These are phyloP conservation scores for Debaryomyces robertsiae DNA, from an alignment of 1,139 yeast genomes.

Conservation along the genomic window DNA sequence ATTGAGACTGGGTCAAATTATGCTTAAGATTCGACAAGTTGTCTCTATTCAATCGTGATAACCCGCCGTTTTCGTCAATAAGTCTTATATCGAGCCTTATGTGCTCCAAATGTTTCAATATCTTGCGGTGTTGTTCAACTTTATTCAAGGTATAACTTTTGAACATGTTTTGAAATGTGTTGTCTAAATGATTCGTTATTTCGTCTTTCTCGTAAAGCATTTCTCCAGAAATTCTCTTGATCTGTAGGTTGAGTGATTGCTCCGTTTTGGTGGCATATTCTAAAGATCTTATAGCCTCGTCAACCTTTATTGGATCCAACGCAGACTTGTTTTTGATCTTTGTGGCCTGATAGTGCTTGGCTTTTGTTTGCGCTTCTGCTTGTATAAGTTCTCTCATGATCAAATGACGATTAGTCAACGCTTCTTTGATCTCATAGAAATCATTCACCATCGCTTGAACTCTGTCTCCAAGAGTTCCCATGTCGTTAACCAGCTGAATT, in stretches of 20 bases:
- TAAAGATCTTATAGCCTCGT: constrained; percentile 79
- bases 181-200: constrained; percentile 57
- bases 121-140: constrained; percentile 85
- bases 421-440: constrained; percentile 86
- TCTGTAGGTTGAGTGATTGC: constrained; percentile 70
- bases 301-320: constrained; percentile 85
- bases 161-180: constrained; percentile 54
- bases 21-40: constrained; percentile 50
- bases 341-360: constrained; percentile 73
- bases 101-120: constrained; percentile 73
- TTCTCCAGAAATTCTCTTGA: constrained; percentile 81
- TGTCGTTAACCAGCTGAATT: constrained; percentile 70
- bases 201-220: constrained; percentile 74
- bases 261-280: constrained; percentile 83
- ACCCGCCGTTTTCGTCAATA: constrained; percentile 78
- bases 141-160: constrained; percentile 66
- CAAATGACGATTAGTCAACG: constrained; percentile 87
- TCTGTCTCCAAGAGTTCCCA: constrained; percentile 80
- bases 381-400: constrained; percentile 84
- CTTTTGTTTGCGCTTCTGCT: constrained; percentile 74
- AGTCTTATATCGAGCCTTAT: constrained; percentile 73
- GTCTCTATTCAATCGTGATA: constrained; percentile 82
- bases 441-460: constrained; percentile 66
- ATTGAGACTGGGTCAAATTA: constrained; percentile 52
- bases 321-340: constrained; percentile 74